Conservation (phyloP, 1,139 yeast species). For the Debaryomyces robertsiae region DNA sequence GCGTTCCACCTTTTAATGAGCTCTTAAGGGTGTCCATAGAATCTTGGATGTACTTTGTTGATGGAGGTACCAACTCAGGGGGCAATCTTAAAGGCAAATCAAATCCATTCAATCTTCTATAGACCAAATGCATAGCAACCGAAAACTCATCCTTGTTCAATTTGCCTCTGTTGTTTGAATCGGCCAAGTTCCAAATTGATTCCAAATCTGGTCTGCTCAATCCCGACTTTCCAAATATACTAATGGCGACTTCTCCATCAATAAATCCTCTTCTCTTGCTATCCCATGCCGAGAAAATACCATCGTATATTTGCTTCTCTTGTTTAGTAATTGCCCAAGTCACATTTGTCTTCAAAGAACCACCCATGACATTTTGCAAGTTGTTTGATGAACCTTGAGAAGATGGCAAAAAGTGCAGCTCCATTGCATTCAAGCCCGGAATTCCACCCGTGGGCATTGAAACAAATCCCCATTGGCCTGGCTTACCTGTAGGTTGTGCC, state of each 20-base stretch:
- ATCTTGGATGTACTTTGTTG: conserved; percentile 61
- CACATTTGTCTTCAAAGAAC: conserved; percentile 50
- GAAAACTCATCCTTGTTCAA: conserved; percentile 79
- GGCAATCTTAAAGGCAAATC: conserved; percentile 75
- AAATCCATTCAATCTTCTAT: conserved; percentile 70
- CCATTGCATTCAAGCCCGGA: conserved; percentile 77
- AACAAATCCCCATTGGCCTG: conserved; percentile 84
- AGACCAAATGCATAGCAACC: conserved; percentile 81
- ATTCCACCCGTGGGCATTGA: conserved; percentile 72
- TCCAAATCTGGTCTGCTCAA: conserved; percentile 83
- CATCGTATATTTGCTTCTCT: conserved; percentile 85
- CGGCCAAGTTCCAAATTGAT: conserved; percentile 84
- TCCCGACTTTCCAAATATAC: conserved; percentile 88
- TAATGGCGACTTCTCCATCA: conserved; percentile 81
- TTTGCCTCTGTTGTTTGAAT: conserved; percentile 69
- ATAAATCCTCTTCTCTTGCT: conserved; percentile 64
- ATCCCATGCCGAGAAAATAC: conserved; percentile 89
- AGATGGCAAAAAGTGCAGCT: conserved; percentile 75
- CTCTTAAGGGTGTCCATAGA: conserved; percentile 46
- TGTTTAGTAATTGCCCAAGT: conserved; percentile 82
- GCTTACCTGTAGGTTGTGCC: conserved; percentile 67
- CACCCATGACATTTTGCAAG: conserved; percentile 56
- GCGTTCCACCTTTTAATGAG: conserved; percentile 42
- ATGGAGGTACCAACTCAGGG: conserved; percentile 75
- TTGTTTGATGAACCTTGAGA: conserved; percentile 43